Percentiles rank a stretch among this genome's conserved stretches.
These are phyloP conservation scores for Mariannaea elegans DNA, from an alignment of 2,329 filamentous ascomycete species.

Conservation along the genomic window DNA sequence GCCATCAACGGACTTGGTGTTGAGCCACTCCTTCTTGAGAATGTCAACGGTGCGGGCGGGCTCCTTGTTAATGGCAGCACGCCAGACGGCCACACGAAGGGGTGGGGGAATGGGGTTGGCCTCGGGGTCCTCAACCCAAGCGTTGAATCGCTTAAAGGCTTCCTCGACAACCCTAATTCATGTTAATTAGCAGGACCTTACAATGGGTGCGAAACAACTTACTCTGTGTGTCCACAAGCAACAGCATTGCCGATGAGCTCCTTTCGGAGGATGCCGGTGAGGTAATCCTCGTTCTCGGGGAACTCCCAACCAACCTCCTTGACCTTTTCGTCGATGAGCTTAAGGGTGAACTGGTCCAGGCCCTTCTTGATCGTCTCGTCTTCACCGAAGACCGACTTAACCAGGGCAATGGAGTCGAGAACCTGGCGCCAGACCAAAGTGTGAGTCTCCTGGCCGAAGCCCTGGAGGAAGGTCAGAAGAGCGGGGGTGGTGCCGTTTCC, in stretches of 20 bases:
- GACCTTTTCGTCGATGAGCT: constrained; percentile 78
- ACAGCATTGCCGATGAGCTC: constrained; percentile 81
- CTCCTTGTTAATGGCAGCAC: constrained; percentile 75
- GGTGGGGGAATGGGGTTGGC: constrained; percentile 79
- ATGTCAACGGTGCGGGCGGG: constrained; percentile 75
- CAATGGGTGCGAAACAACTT: constrained; percentile 43
- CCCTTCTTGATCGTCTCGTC: constrained; percentile 76
- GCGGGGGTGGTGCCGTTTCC: constrained; percentile 85
- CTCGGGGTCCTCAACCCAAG: constrained; percentile 77
- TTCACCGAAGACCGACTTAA: constrained; percentile 86
- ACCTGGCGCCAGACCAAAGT: constrained; percentile 92
- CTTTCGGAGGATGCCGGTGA: constrained; percentile 83
- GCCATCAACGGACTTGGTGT: constrained; percentile 86
- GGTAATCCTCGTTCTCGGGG: constrained; percentile 79
- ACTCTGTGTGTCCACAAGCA: constrained; percentile 78
- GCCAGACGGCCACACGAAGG: constrained; percentile 82
- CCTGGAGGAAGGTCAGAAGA: constrained; percentile 83
- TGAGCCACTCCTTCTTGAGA: constrained; percentile 86
- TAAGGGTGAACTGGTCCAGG: constrained; percentile 80
- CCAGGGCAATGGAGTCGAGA: constrained; percentile 75
- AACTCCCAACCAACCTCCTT: constrained; percentile 89
- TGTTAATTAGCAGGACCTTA: constrained; percentile 33
- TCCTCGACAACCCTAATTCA: constrained; percentile 70
- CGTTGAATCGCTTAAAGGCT: constrained; percentile 80
- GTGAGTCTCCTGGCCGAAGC: constrained; percentile 83